phyloP scores from a whole-genome alignment of 1,139 yeast genomes.

The Pichia sp. region DNA sequence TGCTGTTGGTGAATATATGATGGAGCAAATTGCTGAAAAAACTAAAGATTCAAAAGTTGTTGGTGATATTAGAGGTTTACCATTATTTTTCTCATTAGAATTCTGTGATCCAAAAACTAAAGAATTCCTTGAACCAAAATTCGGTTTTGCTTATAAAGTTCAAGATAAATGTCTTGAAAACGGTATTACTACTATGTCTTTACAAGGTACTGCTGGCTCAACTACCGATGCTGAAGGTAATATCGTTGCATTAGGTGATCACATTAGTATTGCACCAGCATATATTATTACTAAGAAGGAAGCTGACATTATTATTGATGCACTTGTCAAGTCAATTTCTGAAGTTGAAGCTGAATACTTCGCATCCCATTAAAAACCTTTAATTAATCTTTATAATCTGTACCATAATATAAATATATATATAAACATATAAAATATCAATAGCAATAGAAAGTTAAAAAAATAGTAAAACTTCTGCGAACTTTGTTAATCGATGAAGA shows the following conservation, averaged over 20 bases:
- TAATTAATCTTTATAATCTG: background rate
- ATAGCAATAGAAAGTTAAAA: too few relatives aligned
- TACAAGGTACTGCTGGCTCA: conserved; percentile 39
- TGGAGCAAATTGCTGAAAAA: conserved; percentile 34
- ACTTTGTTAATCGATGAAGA: too few relatives aligned
- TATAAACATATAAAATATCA: too few relatives aligned
- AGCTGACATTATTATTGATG: conserved; percentile 30
- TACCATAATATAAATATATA: background rate
- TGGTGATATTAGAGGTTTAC: conserved; percentile 57
- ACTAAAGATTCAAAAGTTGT: conserved; percentile 35
- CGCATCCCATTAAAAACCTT: background rate
- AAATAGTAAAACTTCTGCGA: too few relatives aligned
- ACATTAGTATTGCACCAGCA: conserved; percentile 45
- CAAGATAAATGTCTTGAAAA: conserved; percentile 35
- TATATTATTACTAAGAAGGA: conserved; percentile 42
- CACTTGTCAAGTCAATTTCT: conserved; percentile 16
- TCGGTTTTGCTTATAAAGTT: conserved; percentile 32
- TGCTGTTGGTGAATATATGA: conserved; percentile 45
- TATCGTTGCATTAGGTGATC: conserved; percentile 38
- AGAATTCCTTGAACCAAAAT: conserved; percentile 37
- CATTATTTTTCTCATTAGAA: conserved; percentile 57
- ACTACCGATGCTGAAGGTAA: conserved; percentile 18
- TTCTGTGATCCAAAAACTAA: conserved; percentile 46
- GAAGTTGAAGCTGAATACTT: conserved; percentile 18
- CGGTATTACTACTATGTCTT: conserved; percentile 42